A percentile compares a stretch with the other conserved stretches of the same genome.
Conservation (phyloP, 192 early-diverging fungal species). For the Phycomyces nitens region DNA sequence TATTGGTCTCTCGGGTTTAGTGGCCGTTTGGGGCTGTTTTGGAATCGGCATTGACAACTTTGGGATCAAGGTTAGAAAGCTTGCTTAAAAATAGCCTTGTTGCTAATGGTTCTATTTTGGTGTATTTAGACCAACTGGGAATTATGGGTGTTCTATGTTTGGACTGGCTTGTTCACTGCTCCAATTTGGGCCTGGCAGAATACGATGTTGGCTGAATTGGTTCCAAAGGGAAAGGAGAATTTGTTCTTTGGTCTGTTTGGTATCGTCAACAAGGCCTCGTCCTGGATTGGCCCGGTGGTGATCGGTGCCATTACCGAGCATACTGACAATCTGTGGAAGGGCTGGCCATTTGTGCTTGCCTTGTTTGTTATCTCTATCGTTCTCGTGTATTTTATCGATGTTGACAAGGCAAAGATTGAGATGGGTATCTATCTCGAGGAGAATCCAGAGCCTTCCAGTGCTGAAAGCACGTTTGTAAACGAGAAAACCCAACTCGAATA, state of each 20-base stretch:
- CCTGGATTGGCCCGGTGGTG: slow-evolving; percentile 73
- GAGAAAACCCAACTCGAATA: not conserved
- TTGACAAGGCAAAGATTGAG: slow-evolving; percentile 53
- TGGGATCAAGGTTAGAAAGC: slow-evolving; percentile 39
- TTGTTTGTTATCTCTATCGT: slow-evolving; percentile 51
- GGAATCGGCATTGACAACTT: slow-evolving; percentile 52
- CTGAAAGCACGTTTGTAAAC: not conserved
- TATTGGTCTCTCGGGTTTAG: slow-evolving; percentile 38
- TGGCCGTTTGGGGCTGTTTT: slow-evolving; percentile 63
- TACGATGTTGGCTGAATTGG: slow-evolving; percentile 59
- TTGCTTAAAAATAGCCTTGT: too few species aligned
- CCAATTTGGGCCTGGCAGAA: slow-evolving; percentile 55
- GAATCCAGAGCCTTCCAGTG: not conserved
- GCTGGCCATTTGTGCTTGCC: slow-evolving; percentile 51
- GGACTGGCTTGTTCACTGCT: slow-evolving; percentile 63
- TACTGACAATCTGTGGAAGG: slow-evolving; percentile 50
- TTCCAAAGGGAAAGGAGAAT: slow-evolving; percentile 62
- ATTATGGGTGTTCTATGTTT: slow-evolving; percentile 54
- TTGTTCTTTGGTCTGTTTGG: slow-evolving; percentile 72
- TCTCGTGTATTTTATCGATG: slow-evolving; percentile 53
- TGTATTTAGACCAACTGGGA: slow-evolving; percentile 38
- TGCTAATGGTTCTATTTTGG: not conserved
- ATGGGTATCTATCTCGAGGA: slow-evolving; percentile 35
- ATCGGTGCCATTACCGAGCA: slow-evolving; percentile 58
- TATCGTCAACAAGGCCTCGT: slow-evolving; percentile 66